Percentiles rank a stretch among this genome's conserved stretches.
phyloP scores from a whole-genome alignment of 805 yeast species.

The Hanseniaspora meyeri region DNA sequence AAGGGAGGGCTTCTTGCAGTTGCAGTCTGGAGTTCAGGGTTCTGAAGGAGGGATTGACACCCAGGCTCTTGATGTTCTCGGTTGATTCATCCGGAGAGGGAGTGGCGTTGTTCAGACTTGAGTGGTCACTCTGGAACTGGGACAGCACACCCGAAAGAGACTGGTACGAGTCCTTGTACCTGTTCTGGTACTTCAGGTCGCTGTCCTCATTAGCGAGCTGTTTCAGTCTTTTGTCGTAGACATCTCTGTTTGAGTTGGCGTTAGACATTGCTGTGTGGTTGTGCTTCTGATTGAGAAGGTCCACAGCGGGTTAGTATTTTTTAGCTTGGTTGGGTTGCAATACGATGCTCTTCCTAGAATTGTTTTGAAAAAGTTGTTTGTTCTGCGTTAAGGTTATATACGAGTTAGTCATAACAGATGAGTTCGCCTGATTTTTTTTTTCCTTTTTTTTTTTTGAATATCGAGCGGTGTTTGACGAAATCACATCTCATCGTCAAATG shows the following conservation, averaged over 20 bases:
- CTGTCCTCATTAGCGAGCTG: background rate
- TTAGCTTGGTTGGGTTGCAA: too few species aligned
- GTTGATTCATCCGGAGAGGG: background rate
- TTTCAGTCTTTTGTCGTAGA: background rate
- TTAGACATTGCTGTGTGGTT: background rate
- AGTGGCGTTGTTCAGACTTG: background rate
- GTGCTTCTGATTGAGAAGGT: too few species aligned
- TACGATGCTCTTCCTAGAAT: too few species aligned
- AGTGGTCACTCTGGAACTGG: background rate
- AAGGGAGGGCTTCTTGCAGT: background rate
- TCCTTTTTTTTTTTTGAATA: too few species aligned
- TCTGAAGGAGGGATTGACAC: background rate
- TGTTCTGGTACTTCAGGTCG: background rate
- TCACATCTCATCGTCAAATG: too few species aligned
- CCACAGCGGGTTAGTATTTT: too few species aligned
- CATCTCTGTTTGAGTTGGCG: background rate
- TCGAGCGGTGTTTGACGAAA: too few species aligned
- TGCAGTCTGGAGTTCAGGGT: conserved; percentile 2
- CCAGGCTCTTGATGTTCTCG: background rate
- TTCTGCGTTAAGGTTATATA: too few species aligned
- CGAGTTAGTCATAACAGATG: too few species aligned
- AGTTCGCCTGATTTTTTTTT: too few species aligned
- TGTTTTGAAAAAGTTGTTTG: too few species aligned
- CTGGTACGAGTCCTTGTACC: background rate
- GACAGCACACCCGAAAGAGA: background rate